phyloP scores from a whole-genome alignment of 208 protist genomes.

The Trypanosoma avium region DNA sequence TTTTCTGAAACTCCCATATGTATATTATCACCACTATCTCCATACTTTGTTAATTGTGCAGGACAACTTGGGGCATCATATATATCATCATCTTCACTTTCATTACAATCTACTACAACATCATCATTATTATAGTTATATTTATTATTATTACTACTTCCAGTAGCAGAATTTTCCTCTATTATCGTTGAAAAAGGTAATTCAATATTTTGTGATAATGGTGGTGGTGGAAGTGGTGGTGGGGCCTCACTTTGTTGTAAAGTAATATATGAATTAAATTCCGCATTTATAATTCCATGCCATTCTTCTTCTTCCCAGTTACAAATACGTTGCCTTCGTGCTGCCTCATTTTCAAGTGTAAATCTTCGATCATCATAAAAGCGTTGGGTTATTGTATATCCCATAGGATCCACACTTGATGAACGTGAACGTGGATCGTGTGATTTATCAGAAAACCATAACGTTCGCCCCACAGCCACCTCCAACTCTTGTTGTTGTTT shows the following conservation, averaged over 20 bases:
- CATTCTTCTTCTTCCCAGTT: slow-evolving; percentile 84
- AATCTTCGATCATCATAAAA: slow-evolving; percentile 70
- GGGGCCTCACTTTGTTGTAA: background rate
- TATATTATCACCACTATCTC: background rate
- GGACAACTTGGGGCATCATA: slow-evolving; percentile 15
- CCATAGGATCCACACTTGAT: slow-evolving; percentile 32
- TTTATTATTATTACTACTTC: too few relatives aligned
- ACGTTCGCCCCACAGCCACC: too few relatives aligned
- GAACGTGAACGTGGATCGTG: background rate
- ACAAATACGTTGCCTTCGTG: slow-evolving; percentile 50
- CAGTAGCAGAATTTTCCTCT: too few relatives aligned
- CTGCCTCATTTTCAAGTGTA: slow-evolving; percentile 53
- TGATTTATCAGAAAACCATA: too few relatives aligned
- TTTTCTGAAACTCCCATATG: too few relatives aligned
- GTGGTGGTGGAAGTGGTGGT: background rate
- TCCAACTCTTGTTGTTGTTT: too few relatives aligned
- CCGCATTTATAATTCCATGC: slow-evolving; percentile 13
- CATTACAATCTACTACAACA: too few relatives aligned
- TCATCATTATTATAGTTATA: too few relatives aligned
- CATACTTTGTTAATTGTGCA: background rate
- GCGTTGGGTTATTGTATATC: slow-evolving; percentile 73
- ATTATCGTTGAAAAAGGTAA: too few relatives aligned
- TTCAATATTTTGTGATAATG: slow-evolving; percentile 4
- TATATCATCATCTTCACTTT: slow-evolving; percentile 1
- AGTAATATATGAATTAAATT: slow-evolving; percentile 16